A percentile compares a stretch with the other conserved stretches of the same genome.
Conservation (phyloP, 257 asterid species). For the Mentha longifolia region DNA sequence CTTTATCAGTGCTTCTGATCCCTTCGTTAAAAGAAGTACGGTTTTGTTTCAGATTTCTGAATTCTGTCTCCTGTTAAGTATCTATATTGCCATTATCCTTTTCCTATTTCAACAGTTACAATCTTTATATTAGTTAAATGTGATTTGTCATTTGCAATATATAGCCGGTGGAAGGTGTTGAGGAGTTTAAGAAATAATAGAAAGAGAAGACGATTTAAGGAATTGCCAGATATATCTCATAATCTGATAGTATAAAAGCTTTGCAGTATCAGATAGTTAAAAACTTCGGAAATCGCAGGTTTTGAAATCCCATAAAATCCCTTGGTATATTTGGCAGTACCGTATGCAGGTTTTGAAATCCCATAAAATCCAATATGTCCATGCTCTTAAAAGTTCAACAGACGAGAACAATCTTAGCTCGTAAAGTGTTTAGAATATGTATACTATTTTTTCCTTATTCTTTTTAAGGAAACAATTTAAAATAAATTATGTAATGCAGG, state of each 20-base stretch:
- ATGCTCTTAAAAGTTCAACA: too few relatives aligned
- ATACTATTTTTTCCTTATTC: too few relatives aligned
- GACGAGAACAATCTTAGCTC: too few relatives aligned
- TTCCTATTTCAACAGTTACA: slow-evolving; percentile 12
- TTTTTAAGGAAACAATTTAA: too few relatives aligned
- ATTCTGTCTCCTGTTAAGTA: not conserved
- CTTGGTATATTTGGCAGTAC: not conserved
- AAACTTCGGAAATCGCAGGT: not conserved
- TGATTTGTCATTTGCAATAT: slow-evolving; percentile 14
- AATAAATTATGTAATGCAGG: slow-evolving; percentile 43
- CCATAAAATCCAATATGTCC: not conserved
- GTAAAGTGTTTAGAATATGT: too few relatives aligned
- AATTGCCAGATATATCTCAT: slow-evolving; percentile 21
- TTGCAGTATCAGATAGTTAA: not conserved
- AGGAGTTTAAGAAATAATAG: not conserved
- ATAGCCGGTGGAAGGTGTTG: not conserved
- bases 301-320: not conserved
- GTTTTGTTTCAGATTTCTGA: slow-evolving; percentile 2
- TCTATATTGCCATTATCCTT: not conserved
- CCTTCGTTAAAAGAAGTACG: slow-evolving; percentile 93
- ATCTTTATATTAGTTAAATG: not conserved
- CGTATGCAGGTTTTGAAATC: not conserved
- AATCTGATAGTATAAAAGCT: not conserved
- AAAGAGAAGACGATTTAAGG: slow-evolving; percentile 7
- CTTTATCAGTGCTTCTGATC: slow-evolving; percentile 70